phyloP scores from a whole-genome alignment of 192 early-diverging fungal genomes.

The Spinellus fusiger region DNA sequence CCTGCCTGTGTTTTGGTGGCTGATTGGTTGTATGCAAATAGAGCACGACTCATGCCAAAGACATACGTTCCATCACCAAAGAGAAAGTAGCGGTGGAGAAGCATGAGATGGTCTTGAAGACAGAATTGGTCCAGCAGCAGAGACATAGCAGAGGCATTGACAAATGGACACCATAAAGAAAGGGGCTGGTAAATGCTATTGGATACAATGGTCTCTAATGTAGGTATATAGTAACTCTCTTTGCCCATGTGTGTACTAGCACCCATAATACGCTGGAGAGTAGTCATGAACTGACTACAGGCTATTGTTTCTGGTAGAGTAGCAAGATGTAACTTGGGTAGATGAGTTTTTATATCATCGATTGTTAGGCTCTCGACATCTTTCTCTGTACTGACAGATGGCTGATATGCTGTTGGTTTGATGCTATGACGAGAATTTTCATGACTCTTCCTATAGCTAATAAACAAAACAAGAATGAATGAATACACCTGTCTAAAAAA shows the following conservation, averaged over 20 bases:
- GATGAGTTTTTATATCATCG: too few relatives aligned
- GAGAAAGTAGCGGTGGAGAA: constrained; percentile 35
- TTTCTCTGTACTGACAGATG: too few relatives aligned
- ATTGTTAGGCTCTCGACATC: too few relatives aligned
- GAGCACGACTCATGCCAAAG: constrained; percentile 24
- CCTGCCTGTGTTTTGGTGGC: not conserved
- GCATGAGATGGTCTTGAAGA: constrained; percentile 34
- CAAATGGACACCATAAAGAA: constrained; percentile 17
- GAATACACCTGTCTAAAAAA: too few relatives aligned
- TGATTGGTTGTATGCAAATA: constrained; percentile 28
- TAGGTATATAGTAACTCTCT: constrained; percentile 19
- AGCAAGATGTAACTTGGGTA: too few relatives aligned
- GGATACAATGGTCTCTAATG: constrained; percentile 20
- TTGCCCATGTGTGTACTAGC: not conserved
- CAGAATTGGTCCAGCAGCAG: constrained; percentile 41
- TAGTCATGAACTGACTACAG: constrained; percentile 24
- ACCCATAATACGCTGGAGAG: constrained; percentile 2
- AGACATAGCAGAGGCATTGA: constrained; percentile 41
- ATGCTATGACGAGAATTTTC: too few relatives aligned
- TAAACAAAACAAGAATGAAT: too few relatives aligned
- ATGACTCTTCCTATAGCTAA: too few relatives aligned
- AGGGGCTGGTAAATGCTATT: constrained; percentile 27
- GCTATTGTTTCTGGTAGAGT: too few relatives aligned
- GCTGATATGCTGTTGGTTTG: too few relatives aligned
- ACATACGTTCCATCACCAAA: constrained; percentile 39